phyloP scores from a whole-genome alignment of 2,329 filamentous ascomycete species.

The Ramularia endophylla region DNA sequence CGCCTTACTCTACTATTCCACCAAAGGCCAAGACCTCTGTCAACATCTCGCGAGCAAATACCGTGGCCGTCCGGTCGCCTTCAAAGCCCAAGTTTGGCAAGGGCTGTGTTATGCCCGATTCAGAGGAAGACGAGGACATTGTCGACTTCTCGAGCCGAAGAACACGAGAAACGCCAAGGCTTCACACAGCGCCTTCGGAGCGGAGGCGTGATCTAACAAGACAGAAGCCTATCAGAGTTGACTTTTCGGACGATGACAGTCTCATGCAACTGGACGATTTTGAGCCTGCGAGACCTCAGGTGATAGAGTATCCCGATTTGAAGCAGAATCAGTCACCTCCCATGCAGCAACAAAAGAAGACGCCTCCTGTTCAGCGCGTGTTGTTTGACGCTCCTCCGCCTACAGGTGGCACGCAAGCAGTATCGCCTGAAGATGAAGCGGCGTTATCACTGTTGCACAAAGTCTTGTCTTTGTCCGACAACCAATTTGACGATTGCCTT shows the following conservation, averaged over 20 bases:
- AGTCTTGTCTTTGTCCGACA: conserved; percentile 20
- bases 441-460: conserved; percentile 7
- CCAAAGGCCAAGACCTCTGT: conserved; percentile 10
- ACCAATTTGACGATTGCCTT: conserved; percentile 11
- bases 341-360: neutral
- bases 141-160: conserved; percentile 19
- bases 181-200: conserved; percentile 1
- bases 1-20: conserved; percentile 43
- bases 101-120: conserved; percentile 17
- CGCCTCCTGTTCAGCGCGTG: neutral
- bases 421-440: conserved; percentile 9
- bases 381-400: conserved; percentile 8
- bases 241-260: conserved; percentile 1
- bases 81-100: neutral
- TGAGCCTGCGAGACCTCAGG: too few relatives aligned
- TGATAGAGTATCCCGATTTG: too few relatives aligned
- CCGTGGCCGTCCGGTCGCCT: conserved; percentile 5
- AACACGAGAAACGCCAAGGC: neutral
- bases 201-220: conserved; percentile 9
- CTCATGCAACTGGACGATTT: neutral
- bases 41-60: neutral
- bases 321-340: too few relatives aligned
- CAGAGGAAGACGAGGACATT: conserved; percentile 25
- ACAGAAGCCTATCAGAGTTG: neutral
- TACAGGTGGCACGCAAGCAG: conserved; percentile 10